Evolutionary conservation across 2,329 filamentous ascomycete species (phyloP).

Genomic region (Fusarium penzigii): DNA sequence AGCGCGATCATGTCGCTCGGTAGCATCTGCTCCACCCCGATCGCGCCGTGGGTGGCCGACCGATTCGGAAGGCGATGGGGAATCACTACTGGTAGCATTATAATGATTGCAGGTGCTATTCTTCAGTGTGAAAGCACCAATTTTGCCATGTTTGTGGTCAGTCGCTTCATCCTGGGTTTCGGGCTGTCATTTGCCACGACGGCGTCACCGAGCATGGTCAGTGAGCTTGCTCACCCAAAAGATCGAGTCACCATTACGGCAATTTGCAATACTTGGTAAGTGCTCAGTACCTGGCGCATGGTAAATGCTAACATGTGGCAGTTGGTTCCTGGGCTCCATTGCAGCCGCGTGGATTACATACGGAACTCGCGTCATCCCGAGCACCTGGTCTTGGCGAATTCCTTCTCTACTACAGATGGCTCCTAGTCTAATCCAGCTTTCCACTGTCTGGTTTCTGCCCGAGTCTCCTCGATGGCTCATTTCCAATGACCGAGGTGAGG

Average conservation of each 20-base stretch:
- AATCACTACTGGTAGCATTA: conserved; percentile 33
- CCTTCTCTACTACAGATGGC: conserved; percentile 31
- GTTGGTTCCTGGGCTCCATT: conserved; percentile 49
- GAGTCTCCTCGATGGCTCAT: conserved; percentile 66
- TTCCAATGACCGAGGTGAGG: conserved; percentile 34
- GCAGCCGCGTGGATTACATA: conserved; percentile 45
- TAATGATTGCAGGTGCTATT: conserved; percentile 34
- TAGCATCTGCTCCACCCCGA: conserved; percentile 38
- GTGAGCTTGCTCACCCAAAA: conserved; percentile 54
- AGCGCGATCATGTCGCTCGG: conserved; percentile 50
- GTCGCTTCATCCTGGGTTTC: conserved; percentile 55
- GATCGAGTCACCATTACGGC: conserved; percentile 54
- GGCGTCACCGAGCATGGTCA: conserved; percentile 50
- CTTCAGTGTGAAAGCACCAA: conserved; percentile 33
- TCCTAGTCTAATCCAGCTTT: conserved; percentile 11
- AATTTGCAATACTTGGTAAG: conserved; percentile 49
- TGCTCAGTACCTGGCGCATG: not conserved
- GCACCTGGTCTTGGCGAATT: conserved; percentile 39
- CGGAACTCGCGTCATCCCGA: conserved; percentile 43
- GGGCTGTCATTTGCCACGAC: conserved; percentile 55
- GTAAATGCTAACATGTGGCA: conserved; percentile 21
- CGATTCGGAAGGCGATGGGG: conserved; percentile 32
- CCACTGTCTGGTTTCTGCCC: conserved; percentile 51
- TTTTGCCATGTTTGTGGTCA: conserved; percentile 54
- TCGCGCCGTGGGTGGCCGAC: conserved; percentile 35